Conservation (phyloP, 768 basidiomycete genomes). For the Psilocybe tampanensis region DNA sequence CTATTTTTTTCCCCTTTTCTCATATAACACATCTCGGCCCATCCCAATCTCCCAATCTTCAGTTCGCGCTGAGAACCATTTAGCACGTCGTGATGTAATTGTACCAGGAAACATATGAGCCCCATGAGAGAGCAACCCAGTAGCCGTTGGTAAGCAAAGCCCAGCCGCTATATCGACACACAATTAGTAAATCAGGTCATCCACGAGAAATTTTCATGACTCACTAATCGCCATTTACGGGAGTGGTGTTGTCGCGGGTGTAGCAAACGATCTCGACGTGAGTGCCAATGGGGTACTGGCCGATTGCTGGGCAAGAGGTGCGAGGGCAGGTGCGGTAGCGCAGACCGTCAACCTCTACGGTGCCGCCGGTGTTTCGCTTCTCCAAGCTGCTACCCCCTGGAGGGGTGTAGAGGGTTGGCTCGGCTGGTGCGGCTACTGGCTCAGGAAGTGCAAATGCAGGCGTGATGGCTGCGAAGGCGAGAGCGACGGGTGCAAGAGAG, state of each 20-base stretch:
- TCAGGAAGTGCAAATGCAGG: conserved; percentile 6
- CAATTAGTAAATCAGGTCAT: background rate
- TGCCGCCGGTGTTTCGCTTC: conserved; percentile 3
- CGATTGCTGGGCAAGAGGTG: conserved; percentile 7
- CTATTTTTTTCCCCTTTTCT: too few species aligned
- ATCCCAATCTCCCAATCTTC: too few species aligned
- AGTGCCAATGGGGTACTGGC: conserved; percentile 8
- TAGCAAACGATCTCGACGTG: conserved; percentile 8
- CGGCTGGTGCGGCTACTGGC: conserved; percentile 4
- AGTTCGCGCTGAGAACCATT: too few species aligned
- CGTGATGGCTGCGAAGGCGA: conserved; percentile 4
- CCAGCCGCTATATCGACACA: conserved; percentile 5
- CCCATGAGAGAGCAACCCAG: conserved; percentile 8
- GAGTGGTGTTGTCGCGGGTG: conserved; percentile 9
- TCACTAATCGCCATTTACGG: conserved; percentile 10
- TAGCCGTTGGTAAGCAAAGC: conserved; percentile 8
- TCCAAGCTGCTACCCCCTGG: background rate
- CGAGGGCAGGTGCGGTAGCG: conserved; percentile 12
- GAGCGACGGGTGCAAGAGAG: conserved; percentile 4
- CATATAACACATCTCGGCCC: too few species aligned
- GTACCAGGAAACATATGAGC: conserved; percentile 10
- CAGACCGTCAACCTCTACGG: conserved; percentile 8
- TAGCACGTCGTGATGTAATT: too few species aligned
- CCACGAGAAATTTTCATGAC: background rate
- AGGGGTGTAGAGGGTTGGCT: conserved; percentile 5